These are phyloP conservation scores for Kluyveromyces wickerhamii DNA, from an alignment of 805 yeast species.

Conservation along the genomic window DNA sequence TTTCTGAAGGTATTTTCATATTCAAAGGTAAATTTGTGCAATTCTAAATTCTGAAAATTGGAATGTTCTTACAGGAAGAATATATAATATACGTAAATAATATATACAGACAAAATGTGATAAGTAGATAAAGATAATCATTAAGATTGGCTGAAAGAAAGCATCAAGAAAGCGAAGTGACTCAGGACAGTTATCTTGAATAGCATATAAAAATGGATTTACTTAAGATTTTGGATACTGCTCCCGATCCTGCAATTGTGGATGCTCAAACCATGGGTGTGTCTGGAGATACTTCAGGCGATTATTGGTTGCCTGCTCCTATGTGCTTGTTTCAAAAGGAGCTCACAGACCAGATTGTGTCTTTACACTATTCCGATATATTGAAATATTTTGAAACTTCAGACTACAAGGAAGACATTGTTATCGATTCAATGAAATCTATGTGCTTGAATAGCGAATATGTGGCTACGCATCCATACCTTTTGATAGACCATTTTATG, in stretches of 20 bases:
- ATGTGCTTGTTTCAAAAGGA: conserved; percentile 82
- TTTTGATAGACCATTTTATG: conserved; percentile 74
- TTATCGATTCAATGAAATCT: conserved; percentile 67
- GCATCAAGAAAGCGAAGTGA: too few relatives aligned
- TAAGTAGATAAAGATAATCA: too few relatives aligned
- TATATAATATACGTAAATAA: too few relatives aligned
- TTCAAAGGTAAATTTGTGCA: too few relatives aligned
- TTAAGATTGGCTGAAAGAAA: too few relatives aligned
- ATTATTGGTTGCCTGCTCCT: conserved; percentile 73
- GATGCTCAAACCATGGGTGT: conserved; percentile 41
- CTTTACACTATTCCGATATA: conserved; percentile 86
- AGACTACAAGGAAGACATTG: conserved; percentile 43
- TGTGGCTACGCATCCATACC: conserved; percentile 83
- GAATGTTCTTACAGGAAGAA: too few relatives aligned
- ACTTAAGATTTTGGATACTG: conserved; percentile 65
- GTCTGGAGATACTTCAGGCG: conserved; percentile 37
- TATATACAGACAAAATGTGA: too few relatives aligned
- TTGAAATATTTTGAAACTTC: conserved; percentile 69
- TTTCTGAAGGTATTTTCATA: too few relatives aligned
- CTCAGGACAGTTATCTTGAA: too few relatives aligned
- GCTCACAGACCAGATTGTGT: conserved; percentile 83
- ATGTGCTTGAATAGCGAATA: conserved; percentile 68
- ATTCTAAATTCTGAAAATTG: too few relatives aligned
- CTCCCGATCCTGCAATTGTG: conserved; percentile 76
- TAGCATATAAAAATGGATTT: too few relatives aligned